Percentiles rank a stretch among this genome's conserved stretches.
Evolutionary conservation across 495 filamentous ascomycete species (phyloP).

Genomic region (Tuber calosporum): DNA sequence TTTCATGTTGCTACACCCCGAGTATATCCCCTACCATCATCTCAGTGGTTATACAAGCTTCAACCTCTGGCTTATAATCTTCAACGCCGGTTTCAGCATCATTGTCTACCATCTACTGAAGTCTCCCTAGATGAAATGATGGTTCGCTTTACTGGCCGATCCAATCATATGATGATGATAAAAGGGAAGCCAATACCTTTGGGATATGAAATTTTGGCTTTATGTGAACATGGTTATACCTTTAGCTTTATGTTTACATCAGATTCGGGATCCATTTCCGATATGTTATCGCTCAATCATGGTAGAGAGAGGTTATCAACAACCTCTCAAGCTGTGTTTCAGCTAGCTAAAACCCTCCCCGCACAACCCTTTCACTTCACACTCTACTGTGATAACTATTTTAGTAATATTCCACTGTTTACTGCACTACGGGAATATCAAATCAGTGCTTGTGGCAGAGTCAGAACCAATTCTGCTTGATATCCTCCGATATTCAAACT

Average conservation of each 20-base stretch:
- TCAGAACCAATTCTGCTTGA: background rate
- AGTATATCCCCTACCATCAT: background rate
- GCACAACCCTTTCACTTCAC: background rate
- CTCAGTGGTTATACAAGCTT: background rate
- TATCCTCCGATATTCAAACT: background rate
- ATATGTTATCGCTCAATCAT: background rate
- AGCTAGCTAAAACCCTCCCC: background rate
- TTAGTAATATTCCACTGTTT: constrained; percentile 14
- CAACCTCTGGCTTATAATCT: constrained; percentile 9
- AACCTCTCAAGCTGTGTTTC: background rate
- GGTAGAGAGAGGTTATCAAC: background rate
- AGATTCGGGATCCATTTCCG: background rate
- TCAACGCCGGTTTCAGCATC: background rate
- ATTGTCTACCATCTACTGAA: background rate
- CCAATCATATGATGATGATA: background rate
- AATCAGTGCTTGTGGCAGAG: constrained; percentile 12
- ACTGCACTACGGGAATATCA: background rate
- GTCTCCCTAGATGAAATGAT: constrained; percentile 15
- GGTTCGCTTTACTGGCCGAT: constrained; percentile 7
- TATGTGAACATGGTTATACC: constrained; percentile 14
- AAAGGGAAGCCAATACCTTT: background rate
- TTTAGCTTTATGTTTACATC: constrained; percentile 16
- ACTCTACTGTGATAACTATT: constrained; percentile 23
- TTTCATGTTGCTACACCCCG: background rate
- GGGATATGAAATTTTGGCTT: constrained; percentile 14